phyloP scores from a whole-genome alignment of 2,329 filamentous ascomycete genomes.

The Claviceps arundinis region DNA sequence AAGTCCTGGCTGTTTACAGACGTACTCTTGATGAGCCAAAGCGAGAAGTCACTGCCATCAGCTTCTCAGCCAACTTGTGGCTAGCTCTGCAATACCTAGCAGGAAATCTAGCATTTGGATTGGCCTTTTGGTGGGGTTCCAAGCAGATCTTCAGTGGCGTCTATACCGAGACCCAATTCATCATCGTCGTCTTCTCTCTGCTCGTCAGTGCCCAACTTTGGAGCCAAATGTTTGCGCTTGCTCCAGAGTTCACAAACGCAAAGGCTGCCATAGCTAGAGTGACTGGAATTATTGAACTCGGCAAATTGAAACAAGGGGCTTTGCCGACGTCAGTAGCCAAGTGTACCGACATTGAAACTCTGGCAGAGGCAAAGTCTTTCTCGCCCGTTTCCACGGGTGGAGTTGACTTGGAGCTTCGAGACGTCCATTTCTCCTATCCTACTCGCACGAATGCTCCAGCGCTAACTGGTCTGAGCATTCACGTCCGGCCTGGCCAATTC shows the following conservation, averaged over 20 bases:
- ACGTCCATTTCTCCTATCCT: slow-evolving; percentile 7
- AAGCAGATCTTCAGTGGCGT: slow-evolving; percentile 54
- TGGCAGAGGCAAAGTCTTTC: slow-evolving; percentile 10
- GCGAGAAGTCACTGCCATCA: slow-evolving; percentile 36
- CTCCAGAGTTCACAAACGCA: slow-evolving; percentile 33
- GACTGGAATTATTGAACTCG: background rate
- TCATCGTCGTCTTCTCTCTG: slow-evolving; percentile 51
- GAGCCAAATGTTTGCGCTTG: slow-evolving; percentile 51
- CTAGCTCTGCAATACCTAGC: slow-evolving; percentile 46
- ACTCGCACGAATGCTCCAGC: background rate
- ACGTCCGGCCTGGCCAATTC: slow-evolving; percentile 1
- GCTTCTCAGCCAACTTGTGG: slow-evolving; percentile 40
- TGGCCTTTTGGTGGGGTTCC: slow-evolving; percentile 72
- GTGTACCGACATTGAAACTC: background rate
- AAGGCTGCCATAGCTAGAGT: slow-evolving; percentile 3
- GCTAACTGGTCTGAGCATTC: background rate
- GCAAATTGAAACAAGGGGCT: background rate
- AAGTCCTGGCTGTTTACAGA: slow-evolving; percentile 39
- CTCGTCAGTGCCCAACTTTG: slow-evolving; percentile 42
- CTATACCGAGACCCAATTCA: slow-evolving; percentile 55
- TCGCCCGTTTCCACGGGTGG: slow-evolving; percentile 29
- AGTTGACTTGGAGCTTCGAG: slow-evolving; percentile 22
- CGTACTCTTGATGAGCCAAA: slow-evolving; percentile 35
- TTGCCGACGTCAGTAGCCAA: background rate
- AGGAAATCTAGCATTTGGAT: slow-evolving; percentile 56